Evolutionary conservation across 2,329 filamentous ascomycete species (phyloP).

Genomic region (Stagonosporopsis vannaccii): DNA sequence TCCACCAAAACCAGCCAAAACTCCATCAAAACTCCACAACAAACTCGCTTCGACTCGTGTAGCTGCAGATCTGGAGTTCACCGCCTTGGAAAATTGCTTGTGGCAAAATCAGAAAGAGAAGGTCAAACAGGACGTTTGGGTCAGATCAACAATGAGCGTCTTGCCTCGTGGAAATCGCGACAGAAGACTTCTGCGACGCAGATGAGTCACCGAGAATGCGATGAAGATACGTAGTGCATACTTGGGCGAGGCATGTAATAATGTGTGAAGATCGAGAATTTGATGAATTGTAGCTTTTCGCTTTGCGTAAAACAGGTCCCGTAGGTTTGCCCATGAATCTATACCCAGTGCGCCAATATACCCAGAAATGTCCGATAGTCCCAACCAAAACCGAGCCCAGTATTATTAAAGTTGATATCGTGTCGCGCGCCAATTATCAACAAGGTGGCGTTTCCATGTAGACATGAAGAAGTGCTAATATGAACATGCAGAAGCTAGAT

Average conservation of each 20-base stretch:
- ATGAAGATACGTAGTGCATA: neutral
- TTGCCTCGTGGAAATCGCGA: neutral
- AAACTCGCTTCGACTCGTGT: conserved; percentile 8
- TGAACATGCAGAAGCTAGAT: conserved; percentile 13
- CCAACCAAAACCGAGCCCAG: conserved; percentile 12
- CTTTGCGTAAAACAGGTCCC: conserved; percentile 17
- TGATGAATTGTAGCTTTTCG: conserved; percentile 17
- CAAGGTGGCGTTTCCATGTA: conserved; percentile 18
- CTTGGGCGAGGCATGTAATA: neutral
- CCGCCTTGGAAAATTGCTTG: conserved; percentile 17
- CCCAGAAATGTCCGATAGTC: conserved; percentile 14
- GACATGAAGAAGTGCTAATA: conserved; percentile 18
- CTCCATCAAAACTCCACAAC: conserved; percentile 7
- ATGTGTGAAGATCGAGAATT: conserved; percentile 1
- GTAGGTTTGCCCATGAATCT: conserved; percentile 18
- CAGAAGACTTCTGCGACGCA: neutral
- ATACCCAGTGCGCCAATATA: conserved; percentile 16
- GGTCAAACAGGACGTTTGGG: conserved; percentile 1
- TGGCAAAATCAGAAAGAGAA: conserved; percentile 17
- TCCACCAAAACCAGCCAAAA: conserved; percentile 8
- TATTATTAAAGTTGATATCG: conserved; percentile 21
- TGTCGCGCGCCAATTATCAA: conserved; percentile 18
- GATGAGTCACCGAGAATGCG: neutral
- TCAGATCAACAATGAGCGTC: neutral
- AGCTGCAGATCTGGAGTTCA: conserved; percentile 13